Percentiles rank a stretch among this genome's conserved stretches.
Evolutionary conservation across 2,329 filamentous ascomycete species (phyloP).

Genomic region (Drechslerella dactyloides): DNA sequence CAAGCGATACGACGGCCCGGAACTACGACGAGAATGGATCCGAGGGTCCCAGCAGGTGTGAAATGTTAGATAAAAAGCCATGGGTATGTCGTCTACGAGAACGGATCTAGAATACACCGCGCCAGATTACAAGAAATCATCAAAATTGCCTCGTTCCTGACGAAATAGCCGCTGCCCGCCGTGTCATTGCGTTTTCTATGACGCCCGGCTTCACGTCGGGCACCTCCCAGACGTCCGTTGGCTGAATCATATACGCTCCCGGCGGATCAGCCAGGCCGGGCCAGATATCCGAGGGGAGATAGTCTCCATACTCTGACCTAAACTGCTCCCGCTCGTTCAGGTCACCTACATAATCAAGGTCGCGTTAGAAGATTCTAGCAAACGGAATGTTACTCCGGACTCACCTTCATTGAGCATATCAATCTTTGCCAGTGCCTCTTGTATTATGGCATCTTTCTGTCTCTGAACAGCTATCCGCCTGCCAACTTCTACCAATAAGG

Average conservation of each 20-base stretch:
- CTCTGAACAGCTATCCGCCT: slow-evolving; percentile 75
- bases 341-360: slow-evolving; percentile 62
- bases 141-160: slow-evolving; percentile 38
- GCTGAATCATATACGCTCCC: slow-evolving; percentile 56
- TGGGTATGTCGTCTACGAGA: not conserved
- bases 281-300: slow-evolving; percentile 86
- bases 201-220: slow-evolving; percentile 39
- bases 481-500: slow-evolving; percentile 81
- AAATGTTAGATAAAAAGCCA: not conserved
- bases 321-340: slow-evolving; percentile 76
- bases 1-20: too few relatives aligned
- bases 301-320: slow-evolving; percentile 80
- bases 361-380: not conserved
- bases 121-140: slow-evolving; percentile 2
- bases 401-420: slow-evolving; percentile 71
- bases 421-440: slow-evolving; percentile 77
- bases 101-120: not conserved
- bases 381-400: slow-evolving; percentile 5
- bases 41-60: not conserved
- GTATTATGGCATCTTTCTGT: slow-evolving; percentile 74
- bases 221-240: slow-evolving; percentile 42
- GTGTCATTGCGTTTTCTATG: slow-evolving; percentile 49
- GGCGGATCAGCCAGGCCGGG: slow-evolving; percentile 67
- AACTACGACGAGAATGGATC: too few relatives aligned
- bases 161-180: slow-evolving; percentile 37